A percentile compares a stretch with the other conserved stretches of the same genome.
Evolutionary conservation across 257 asterid genomes (phyloP).

Genomic region (Salvia rosmarinus): DNA sequence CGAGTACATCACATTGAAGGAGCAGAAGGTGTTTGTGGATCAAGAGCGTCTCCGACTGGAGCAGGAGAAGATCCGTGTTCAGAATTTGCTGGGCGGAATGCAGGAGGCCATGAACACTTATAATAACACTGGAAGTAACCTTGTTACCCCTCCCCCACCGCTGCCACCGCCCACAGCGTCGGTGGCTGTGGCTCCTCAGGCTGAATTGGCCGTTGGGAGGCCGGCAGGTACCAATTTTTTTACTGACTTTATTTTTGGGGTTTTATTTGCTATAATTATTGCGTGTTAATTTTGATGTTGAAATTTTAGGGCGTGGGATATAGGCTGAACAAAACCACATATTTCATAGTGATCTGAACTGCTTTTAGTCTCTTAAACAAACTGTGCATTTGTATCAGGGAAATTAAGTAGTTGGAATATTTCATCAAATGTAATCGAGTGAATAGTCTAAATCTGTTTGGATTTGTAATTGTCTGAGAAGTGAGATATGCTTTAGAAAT

Average conservation of each 20-base stretch:
- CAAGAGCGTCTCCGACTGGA: slow-evolving; percentile 77
- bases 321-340: not conserved
- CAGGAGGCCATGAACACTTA: slow-evolving; percentile 79
- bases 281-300: not conserved
- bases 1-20: slow-evolving; percentile 83
- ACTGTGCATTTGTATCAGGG: not conserved
- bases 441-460: not conserved
- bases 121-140: slow-evolving; percentile 41
- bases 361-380: not conserved
- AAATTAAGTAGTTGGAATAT: not conserved
- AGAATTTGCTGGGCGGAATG: slow-evolving; percentile 73
- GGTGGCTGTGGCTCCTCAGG: slow-evolving; percentile 33
- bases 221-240: slow-evolving; percentile 47
- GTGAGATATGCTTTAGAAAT: slow-evolving; percentile 16
- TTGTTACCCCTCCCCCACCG: slow-evolving; percentile 43
- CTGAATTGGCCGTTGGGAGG: slow-evolving; percentile 36
- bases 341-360: not conserved
- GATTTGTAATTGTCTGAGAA: not conserved
- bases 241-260: not conserved
- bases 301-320: not conserved
- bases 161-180: slow-evolving; percentile 42
- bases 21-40: slow-evolving; percentile 69
- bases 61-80: slow-evolving; percentile 70
- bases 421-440: too few relatives aligned
- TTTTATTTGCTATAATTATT: not conserved